phyloP scores from a whole-genome alignment of 1,139 yeast species.

The Diutina siamensis region DNA sequence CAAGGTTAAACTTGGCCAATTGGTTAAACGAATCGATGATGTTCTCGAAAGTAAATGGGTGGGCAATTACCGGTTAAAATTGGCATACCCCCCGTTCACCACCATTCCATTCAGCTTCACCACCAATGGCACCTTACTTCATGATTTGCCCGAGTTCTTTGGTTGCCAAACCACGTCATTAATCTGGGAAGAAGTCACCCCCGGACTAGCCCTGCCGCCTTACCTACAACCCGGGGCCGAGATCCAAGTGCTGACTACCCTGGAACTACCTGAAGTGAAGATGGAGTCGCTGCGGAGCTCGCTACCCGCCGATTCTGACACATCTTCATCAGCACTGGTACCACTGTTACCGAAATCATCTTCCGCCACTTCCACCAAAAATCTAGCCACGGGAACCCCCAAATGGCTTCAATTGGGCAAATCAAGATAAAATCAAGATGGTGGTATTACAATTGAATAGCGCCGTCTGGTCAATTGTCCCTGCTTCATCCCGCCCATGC shows the following conservation, averaged over 20 bases:
- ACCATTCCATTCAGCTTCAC: constrained; percentile 21
- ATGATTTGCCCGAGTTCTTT: constrained; percentile 21
- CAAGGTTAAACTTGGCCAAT: constrained; percentile 29
- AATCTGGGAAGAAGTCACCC: constrained; percentile 22
- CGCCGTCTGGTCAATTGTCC: no score
- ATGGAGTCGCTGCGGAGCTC: constrained; percentile 23
- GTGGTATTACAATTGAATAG: no score
- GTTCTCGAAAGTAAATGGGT: constrained; percentile 26
- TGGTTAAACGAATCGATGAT: constrained; percentile 25
- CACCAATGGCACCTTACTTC: constrained; percentile 20
- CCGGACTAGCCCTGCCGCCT: constrained; percentile 15
- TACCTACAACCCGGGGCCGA: constrained; percentile 13
- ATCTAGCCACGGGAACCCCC: not conserved
- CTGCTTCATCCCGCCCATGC: no score
- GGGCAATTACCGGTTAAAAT: constrained; percentile 22
- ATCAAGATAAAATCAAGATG: not conserved
- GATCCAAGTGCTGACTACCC: constrained; percentile 12
- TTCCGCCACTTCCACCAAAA: not conserved
- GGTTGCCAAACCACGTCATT: constrained; percentile 21
- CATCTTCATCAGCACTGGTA: not conserved
- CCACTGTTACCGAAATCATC: not conserved
- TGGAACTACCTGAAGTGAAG: constrained; percentile 30
- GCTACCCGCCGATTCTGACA: no score
- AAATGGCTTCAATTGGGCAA: constrained; percentile 3
- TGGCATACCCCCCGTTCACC: constrained; percentile 35